Base-by-base conservation (phyloP, 371 early-diverging fungal species). In the Syncephalis plumigaleata region DNA sequence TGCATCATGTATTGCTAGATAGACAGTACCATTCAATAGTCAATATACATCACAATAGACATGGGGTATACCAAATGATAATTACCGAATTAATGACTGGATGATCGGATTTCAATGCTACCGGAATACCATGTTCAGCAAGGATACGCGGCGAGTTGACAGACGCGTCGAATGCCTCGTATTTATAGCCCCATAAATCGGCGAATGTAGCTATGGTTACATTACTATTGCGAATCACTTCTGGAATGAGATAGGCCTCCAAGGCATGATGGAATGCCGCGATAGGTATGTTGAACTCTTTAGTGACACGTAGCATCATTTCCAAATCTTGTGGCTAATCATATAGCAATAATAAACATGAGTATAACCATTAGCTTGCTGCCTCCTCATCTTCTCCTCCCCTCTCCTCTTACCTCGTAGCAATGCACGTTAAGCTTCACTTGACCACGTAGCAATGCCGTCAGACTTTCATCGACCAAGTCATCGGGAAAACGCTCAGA, bases 91-190 rank as follows among this genome's bases (percentile, higher is more conserved):
- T 82, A 51, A 73, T 57, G 8, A 86, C 81, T 9, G 86, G 84
- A 56, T 88, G 89, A 52, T 88, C 87, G 40, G 71, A 71, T 66
- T 86, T 88, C 56, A 78, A 75, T 4, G 84, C 79, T 21, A 88
- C 81, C 20, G 78, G 63, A 46, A 84, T 82, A 16, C 81, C 79
- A n/a, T 79, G 80, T 11, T 74, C 63, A 13, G 71, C 56, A 36
- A 88, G 55, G 26, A 81, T 77, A 46, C 71, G 64, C 7, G 79
- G 78, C 0, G 73, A 67, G 46, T 73, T 55, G 9, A 78, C 75
- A 27, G 79, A 75, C 47, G 71, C 70, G 48, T 70, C 61, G 66
- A 69, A 80, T 3, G 84, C 85, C 61, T 87, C 87, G 49, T 75
- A 71, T 55, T 84, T 84, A 59, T 76, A 80, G 2, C 74, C 73